phyloP scores from a whole-genome alignment of 2,329 filamentous ascomycete genomes.

The Phaeosphaeria sp. region DNA sequence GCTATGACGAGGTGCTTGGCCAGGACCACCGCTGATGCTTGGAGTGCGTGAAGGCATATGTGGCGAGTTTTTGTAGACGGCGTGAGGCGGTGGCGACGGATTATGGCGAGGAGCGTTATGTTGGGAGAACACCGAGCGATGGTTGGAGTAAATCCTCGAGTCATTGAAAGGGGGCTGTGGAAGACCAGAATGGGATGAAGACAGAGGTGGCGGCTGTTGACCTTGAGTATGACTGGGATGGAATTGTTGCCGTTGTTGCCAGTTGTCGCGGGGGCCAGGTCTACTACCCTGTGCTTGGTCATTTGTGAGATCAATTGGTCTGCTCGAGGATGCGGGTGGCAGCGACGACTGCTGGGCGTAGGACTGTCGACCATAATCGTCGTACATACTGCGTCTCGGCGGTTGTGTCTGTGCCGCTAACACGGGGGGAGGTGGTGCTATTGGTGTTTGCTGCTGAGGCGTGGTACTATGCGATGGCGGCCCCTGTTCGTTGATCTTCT shows the following conservation, averaged over 20 bases:
- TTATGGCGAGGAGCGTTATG: conserved; percentile 42
- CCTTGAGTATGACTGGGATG: conserved; percentile 35
- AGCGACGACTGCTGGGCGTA: conserved; percentile 37
- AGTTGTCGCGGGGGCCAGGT: conserved; percentile 33
- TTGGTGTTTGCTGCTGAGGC: conserved; percentile 41
- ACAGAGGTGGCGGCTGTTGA: conserved; percentile 28
- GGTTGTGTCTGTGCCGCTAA: conserved; percentile 30
- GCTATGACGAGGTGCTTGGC: conserved; percentile 31
- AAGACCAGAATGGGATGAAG: conserved; percentile 37
- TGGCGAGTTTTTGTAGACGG: conserved; percentile 40
- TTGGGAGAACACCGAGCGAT: conserved; percentile 42
- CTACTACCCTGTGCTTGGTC: conserved; percentile 33
- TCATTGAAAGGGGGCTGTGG: conserved; percentile 35
- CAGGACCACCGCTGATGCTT: conserved; percentile 39
- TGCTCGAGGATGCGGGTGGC: conserved; percentile 25
- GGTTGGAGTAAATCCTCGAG: conserved; percentile 26
- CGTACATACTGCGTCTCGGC: conserved; percentile 34
- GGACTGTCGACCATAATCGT: conserved; percentile 35
- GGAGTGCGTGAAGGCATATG: conserved; percentile 45
- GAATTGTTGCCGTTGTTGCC: conserved; percentile 38
- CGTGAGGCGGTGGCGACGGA: conserved; percentile 42
- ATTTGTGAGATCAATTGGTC: conserved; percentile 41
- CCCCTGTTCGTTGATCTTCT: conserved; percentile 42
- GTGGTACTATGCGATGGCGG: conserved; percentile 44
- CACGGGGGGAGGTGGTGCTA: conserved; percentile 43